A percentile compares a stretch with the other conserved stretches of the same genome.
These are phyloP conservation scores for Populus hybrid DNA, from an alignment of 441 rosid genomes.

Conservation along the genomic window DNA sequence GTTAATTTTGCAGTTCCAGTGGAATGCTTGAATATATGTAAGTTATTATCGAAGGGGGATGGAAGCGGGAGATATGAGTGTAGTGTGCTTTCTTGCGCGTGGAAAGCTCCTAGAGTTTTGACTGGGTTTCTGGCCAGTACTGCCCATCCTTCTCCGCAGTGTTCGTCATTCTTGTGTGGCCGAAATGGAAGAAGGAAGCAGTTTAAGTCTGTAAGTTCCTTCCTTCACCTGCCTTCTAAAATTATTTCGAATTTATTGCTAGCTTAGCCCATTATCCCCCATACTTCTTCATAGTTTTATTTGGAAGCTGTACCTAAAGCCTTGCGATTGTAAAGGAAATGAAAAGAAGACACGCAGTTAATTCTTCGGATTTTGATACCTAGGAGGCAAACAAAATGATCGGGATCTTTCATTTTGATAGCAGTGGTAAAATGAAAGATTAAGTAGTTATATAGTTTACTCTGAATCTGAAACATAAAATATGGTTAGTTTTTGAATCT, in stretches of 20 bases:
- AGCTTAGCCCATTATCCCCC: neutral
- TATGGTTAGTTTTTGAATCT: neutral
- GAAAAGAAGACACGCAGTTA: neutral
- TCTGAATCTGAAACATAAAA: neutral
- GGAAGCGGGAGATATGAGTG: conserved; percentile 69
- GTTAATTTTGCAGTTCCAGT: conserved; percentile 54
- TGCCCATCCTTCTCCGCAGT: conserved; percentile 48
- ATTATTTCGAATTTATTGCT: conserved; percentile 3
- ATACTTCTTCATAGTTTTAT: neutral
- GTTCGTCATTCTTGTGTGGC: conserved; percentile 33
- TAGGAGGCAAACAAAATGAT: neutral
- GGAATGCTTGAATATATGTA: conserved; percentile 83
- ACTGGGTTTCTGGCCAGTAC: conserved; percentile 90
- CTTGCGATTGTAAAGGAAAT: conserved; percentile 1
- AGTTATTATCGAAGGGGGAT: conserved; percentile 60
- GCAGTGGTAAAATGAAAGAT: conserved; percentile 7
- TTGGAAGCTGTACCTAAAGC: neutral
- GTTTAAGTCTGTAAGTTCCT: conserved; percentile 44
- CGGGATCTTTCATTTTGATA: neutral
- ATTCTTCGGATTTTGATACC: neutral
- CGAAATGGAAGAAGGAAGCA: conserved; percentile 45
- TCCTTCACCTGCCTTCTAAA: neutral
- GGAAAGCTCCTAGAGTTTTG: conserved; percentile 89
- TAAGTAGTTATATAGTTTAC: neutral
- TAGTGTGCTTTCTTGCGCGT: conserved; percentile 76